Base-by-base conservation (phyloP, 225 moss, liverwort and hornwort species). In the Sphagnum contortum region DNA sequence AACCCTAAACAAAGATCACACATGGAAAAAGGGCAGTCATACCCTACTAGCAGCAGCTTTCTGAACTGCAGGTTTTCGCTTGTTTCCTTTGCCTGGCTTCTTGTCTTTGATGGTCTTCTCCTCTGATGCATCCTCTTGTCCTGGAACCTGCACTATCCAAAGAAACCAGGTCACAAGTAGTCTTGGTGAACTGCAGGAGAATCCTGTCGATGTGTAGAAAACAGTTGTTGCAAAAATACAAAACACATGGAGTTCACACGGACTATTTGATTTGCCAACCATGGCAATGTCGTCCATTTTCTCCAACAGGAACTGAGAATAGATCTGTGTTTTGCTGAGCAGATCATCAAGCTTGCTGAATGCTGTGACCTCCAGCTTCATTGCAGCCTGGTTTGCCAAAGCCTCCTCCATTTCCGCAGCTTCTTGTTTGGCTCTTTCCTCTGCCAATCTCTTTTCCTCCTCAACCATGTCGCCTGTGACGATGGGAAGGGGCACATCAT, bases 271-370 rank as follows among this genome's bases (percentile, higher is more conserved):
- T 3, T 14, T 45, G 65, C 76, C 44, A 45, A 87, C 92, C 84
- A 84, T 48, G 4, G 80, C 77, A 68, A 92, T 88, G 67, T 80
- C 86, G 52, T 87, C 88, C 95, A 96, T 96, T 68, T 83, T 85
- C 65, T 96, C 92, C 0, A 90, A 81, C 48, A 96, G 95, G 74
- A 96, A 96, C 70, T 92, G 83, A 2, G 95, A 88, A 68, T 96
- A 96, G 3, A 92, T 70, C 71, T 96, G 90, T 47, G 92, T 88
- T 78, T 89, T 84, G 12, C 71, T 92, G 57, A 96, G 81, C 9
- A 96, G 92, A 50, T 84, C 75, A 11, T 96, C 86, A 48, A 96
- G 80, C 75, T 86, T 87, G 78, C 70, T 79, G 70, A 82, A 89
- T 48, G 77, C 65, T 6, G 87, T 57, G 54, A 80, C 76, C 50